phyloP scores from a whole-genome alignment of 768 basidiomycete species.

The Lentinula boryana region DNA sequence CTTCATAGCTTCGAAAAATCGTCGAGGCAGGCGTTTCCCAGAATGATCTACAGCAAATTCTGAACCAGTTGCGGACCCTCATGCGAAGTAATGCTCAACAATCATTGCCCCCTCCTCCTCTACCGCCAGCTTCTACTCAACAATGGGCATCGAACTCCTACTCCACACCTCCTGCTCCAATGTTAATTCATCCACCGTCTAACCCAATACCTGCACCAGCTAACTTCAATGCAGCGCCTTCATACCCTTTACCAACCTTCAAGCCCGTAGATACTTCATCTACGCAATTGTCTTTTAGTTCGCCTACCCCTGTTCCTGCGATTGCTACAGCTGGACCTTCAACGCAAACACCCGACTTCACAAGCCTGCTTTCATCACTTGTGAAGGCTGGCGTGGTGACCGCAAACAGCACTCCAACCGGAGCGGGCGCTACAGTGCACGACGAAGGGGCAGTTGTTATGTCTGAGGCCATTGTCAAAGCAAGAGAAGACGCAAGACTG shows the following conservation, averaged over 20 bases:
- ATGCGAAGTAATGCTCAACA: conserved; percentile 37
- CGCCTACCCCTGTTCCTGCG: conserved; percentile 19
- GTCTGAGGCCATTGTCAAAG: conserved; percentile 29
- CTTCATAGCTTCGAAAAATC: conserved; percentile 53
- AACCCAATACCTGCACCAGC: conserved; percentile 13
- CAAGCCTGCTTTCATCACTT: conserved; percentile 59
- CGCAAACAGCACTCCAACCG: conserved; percentile 43
- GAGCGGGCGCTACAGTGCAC: conserved; percentile 37
- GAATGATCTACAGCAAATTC: conserved; percentile 72
- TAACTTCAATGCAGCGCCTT: conserved; percentile 16
- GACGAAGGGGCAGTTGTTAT: conserved; percentile 24
- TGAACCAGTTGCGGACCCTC: conserved; percentile 61
- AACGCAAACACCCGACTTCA: conserved; percentile 36
- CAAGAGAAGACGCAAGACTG: conserved; percentile 41
- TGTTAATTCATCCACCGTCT: conserved; percentile 11
- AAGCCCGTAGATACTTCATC: conserved; percentile 11
- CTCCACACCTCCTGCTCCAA: conserved; percentile 14
- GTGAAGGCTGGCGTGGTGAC: conserved; percentile 77
- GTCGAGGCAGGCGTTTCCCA: conserved; percentile 79
- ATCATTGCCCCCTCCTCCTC: conserved; percentile 17
- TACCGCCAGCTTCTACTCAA: conserved; percentile 15
- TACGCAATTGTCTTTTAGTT: neutral
- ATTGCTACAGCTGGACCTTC: conserved; percentile 24
- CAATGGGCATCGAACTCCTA: conserved; percentile 12
- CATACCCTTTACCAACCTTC: conserved; percentile 8